These are phyloP conservation scores for Adansonia gregorii DNA, from an alignment of 441 rosid species.

Conservation along the genomic window DNA sequence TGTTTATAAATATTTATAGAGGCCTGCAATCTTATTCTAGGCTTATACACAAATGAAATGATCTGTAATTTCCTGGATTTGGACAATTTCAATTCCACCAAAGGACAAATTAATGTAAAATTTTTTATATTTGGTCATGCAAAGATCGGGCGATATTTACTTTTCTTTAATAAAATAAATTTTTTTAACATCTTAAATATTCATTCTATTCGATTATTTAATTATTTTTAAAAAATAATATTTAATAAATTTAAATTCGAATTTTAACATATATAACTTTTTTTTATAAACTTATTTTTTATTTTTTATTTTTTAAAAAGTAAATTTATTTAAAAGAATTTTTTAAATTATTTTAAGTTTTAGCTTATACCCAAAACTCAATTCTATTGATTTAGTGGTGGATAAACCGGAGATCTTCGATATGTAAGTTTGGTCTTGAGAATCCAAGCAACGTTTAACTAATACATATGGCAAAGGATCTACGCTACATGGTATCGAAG, in stretches of 20 bases:
- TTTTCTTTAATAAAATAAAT: background rate
- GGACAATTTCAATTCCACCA: slow-evolving; percentile 7
- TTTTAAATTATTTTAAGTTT: background rate
- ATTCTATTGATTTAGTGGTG: background rate
- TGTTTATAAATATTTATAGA: background rate
- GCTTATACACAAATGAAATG: background rate
- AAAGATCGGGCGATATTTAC: background rate
- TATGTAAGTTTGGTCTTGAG: background rate
- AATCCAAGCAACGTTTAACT: background rate
- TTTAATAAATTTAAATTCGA: too few species aligned
- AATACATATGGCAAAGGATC: background rate
- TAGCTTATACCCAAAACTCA: background rate
- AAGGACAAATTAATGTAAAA: background rate
- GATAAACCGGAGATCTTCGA: background rate
- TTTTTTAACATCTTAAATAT: background rate
- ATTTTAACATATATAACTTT: too few species aligned
- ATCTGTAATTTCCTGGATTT: slow-evolving; percentile 13
- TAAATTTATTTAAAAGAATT: too few species aligned
- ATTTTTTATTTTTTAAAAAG: too few species aligned
- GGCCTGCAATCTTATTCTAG: background rate
- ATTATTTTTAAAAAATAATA: too few species aligned
- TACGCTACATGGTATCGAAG: background rate
- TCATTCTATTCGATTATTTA: too few species aligned
- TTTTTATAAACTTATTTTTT: too few species aligned
- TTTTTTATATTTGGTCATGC: background rate